Evolutionary conservation across 176 grass and related monocot genomes (phyloP), one percentile per base, ranked within the genome.

Genomic region (Raddia guianensis): DNA sequence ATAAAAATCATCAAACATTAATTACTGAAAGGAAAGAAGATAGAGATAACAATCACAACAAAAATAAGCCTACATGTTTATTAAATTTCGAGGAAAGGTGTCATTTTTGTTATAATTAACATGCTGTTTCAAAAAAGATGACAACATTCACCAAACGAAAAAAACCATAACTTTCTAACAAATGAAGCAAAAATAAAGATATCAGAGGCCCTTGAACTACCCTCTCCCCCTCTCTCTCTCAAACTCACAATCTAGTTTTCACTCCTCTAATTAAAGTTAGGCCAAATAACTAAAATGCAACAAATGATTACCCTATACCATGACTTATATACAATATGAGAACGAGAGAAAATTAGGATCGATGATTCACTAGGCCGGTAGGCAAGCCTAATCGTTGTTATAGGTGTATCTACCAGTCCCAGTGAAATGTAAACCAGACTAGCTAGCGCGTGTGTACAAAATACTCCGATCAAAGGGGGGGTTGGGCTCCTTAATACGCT

Each of bases 251-350:
- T 34, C 14, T 9, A 62, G 46, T 72, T 58, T 52, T 52, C 59
- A 16, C 42, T 60, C 74, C 9, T 65, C 82, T 85, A 78, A 46
- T 73, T 46, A 46, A 71, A 34, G 61, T 87, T 84, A 90, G 66
- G 57, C 48, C 63, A 85, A 86, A 90, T 76, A 68, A 76, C 53
- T 44, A 86, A 79, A 81, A 53, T 34, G 4, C 48, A 73, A 84
- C 12, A 52, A 70, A 74, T 69, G 19, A 52, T 21, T 68, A 75
- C 44, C 44, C 57, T 78, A 72, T 56, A 81, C 12, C 20, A 46
- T 65, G 40, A 44, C 68, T 67, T 84, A 87, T 84, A 66, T 74
- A 90, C 75, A 86, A 46, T 52, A 76, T 70, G 79, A 56, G 54
- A 75, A 21, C 16, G 11, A 6, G 4, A 5, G 66, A 73, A 42